Base-by-base conservation (phyloP, 352 stramenopile species). In the Thalassiosira ordinaria region DNA sequence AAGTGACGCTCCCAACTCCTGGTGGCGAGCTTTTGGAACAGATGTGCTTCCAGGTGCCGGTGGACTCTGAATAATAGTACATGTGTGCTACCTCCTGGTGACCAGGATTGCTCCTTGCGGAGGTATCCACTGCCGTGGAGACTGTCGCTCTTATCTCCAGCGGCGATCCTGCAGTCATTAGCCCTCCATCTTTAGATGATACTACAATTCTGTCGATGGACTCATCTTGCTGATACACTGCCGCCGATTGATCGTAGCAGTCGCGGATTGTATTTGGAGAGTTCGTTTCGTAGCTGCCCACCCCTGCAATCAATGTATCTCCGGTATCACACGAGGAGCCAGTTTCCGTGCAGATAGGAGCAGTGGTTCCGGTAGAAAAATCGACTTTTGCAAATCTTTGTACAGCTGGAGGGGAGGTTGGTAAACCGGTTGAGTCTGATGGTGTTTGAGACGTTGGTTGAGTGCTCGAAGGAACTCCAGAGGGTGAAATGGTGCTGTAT, bases 121-220 rank as follows among this genome's bases (percentile, higher is more conserved):
- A 52, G 18, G 18, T 4, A 18, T 52, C 44, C 44, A 52, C 44
- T 18, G 44, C 44, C 44, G 44, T 52, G 6, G 44, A 52, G 4
- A 52, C 44, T 6, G 18, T 52, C 13, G 44, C 44, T 18, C 18
- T 6, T n/a, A 52, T n/a, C 18, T 52, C 18, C 3, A 52, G 44
- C 18, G 14, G 6, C 6, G 44, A 20, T 52, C 44, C 44, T 22
- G 44, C 44, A 52, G 44, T 52, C 18, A 52, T 52, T n/a, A 18
- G 6, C 5, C 18, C 44, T 20, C 44, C 44, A 52, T 64, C 55
- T 41, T 20, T 47, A 3, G 61, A 70, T 26, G 16, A 20, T 0
- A 70, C 61, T 26, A 46, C 46, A 24, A 59, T 46, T 27, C 24
- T 46, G 2, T 70, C 46, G 6, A 70, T 44, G 20, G 61, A 70